Conservation (phyloP, 306 rosid species). For the Cucumis sativus region Cucumber_9930_V3 NC_026660.2:14096001-14096500, state of each 20-base stretch:
- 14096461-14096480: no score
- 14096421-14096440: no score
- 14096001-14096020: not conserved
- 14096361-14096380: no score
- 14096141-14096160: not conserved
- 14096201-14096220: conserved; percentile 69
- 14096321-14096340: no score
- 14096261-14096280: conserved; percentile 40
- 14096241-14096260: conserved; percentile 34
- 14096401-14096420: no score
- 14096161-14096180: not conserved
- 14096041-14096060: not conserved
- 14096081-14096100: not conserved
- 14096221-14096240: conserved; percentile 42
- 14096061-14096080: not conserved
- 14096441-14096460: no score
- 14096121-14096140: not conserved
- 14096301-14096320: conserved; percentile 6
- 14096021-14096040: not conserved
- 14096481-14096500: no score
- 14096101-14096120: not conserved
- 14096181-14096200: conserved; percentile 60
- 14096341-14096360: no score
- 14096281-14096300: conserved; percentile 6
- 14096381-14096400: no score